Percentiles rank a stretch among this genome's conserved stretches.
phyloP scores from a whole-genome alignment of 768 basidiomycete species.

The Scleroderma bovista region DNA sequence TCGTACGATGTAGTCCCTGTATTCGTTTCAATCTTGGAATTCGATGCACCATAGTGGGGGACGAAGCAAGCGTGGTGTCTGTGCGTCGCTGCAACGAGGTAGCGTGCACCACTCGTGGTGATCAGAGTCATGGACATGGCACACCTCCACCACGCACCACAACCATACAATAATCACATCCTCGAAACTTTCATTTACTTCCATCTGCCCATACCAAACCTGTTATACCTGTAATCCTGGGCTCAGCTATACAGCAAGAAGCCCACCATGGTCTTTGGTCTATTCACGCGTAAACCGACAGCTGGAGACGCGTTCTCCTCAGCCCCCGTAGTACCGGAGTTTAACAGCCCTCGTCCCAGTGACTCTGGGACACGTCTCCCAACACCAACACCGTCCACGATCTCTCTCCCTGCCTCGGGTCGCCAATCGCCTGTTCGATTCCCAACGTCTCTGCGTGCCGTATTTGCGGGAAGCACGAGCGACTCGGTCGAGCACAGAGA shows the following conservation, averaged over 20 bases:
- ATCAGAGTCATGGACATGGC: too few relatives aligned
- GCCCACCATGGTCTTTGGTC: constrained; percentile 40
- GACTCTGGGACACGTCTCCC: constrained; percentile 34
- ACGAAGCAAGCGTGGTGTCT: background rate
- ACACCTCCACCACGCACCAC: background rate
- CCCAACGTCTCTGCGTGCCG: constrained; percentile 9
- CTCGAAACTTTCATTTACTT: too few relatives aligned
- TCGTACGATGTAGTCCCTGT: too few relatives aligned
- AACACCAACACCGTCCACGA: constrained; percentile 42
- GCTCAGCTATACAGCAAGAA: too few relatives aligned
- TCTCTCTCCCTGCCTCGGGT: constrained; percentile 34
- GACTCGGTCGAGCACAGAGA: constrained; percentile 13
- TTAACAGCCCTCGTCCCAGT: background rate
- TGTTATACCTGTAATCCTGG: background rate
- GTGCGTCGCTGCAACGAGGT: background rate
- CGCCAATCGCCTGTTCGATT: constrained; percentile 19
- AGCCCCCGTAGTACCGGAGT: constrained; percentile 1
- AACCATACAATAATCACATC: background rate
- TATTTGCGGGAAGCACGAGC: constrained; percentile 13
- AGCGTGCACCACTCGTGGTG: background rate
- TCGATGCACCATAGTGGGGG: too few relatives aligned
- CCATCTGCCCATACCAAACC: background rate
- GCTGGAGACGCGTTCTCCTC: constrained; percentile 1
- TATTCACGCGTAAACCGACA: constrained; percentile 35
- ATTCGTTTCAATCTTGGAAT: too few relatives aligned